A percentile compares a stretch with the other conserved stretches of the same genome.
phyloP scores from a whole-genome alignment of 2,329 filamentous ascomycete species.

The Aureobasidium sp. region DNA sequence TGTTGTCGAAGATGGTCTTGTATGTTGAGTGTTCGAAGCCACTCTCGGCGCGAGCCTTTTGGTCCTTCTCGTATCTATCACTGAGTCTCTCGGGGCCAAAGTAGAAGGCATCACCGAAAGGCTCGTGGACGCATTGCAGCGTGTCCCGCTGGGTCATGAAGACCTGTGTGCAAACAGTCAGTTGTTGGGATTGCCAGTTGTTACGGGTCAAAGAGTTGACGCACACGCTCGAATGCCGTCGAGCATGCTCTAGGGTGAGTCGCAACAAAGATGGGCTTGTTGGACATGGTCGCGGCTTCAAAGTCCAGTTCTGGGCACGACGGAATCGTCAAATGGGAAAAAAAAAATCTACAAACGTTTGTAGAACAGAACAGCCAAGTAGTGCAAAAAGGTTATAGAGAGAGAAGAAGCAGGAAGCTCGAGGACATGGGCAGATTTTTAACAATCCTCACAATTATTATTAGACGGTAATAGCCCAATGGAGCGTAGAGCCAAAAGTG shows the following conservation, averaged over 20 bases:
- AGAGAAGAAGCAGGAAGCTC: neutral
- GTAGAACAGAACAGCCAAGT: conserved; percentile 13
- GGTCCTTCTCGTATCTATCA: conserved; percentile 68
- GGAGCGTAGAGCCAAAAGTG: conserved; percentile 9
- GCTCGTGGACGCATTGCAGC: conserved; percentile 83
- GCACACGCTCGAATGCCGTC: conserved; percentile 90
- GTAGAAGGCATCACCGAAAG: conserved; percentile 95
- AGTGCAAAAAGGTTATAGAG: conserved; percentile 8
- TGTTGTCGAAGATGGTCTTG: conserved; percentile 67
- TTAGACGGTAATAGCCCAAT: conserved; percentile 9
- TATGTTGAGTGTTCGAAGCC: conserved; percentile 67
- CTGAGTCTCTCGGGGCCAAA: conserved; percentile 86
- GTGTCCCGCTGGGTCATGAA: conserved; percentile 90
- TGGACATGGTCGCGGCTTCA: conserved; percentile 50
- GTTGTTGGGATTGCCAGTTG: neutral
- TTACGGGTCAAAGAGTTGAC: conserved; percentile 24
- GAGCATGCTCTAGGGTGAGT: conserved; percentile 94
- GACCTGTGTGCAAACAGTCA: conserved; percentile 52
- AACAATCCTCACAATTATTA: conserved; percentile 4
- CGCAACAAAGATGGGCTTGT: conserved; percentile 80
- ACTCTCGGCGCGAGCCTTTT: conserved; percentile 45
- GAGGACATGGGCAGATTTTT: conserved; percentile 1
- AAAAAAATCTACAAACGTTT: conserved; percentile 16
- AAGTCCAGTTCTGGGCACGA: neutral
- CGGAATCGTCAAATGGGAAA: conserved; percentile 9